Evolutionary conservation across 495 filamentous ascomycete species (phyloP).

Genomic region (Xylaria curta): DNA sequence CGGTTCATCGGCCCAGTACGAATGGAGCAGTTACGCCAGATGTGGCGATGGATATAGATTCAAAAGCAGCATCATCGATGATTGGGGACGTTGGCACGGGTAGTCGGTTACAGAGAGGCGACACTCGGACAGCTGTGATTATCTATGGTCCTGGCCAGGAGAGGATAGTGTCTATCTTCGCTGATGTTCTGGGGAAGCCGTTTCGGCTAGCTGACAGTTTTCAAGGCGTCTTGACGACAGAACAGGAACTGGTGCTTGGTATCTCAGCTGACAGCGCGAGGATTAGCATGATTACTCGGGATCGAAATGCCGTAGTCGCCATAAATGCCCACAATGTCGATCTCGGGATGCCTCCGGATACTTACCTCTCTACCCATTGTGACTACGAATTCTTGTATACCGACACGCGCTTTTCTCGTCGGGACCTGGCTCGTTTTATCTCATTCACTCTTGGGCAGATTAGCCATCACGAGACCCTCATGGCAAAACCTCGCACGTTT

Average conservation of each 20-base stretch:
- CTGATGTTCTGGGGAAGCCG: constrained; percentile 72
- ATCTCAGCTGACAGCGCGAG: constrained; percentile 60
- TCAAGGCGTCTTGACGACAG: constrained; percentile 53
- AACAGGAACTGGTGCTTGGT: constrained; percentile 64
- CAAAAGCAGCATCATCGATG: constrained; percentile 31
- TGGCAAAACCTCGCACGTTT: constrained; percentile 76
- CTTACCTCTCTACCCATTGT: constrained; percentile 65
- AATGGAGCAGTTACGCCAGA: constrained; percentile 33
- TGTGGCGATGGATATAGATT: constrained; percentile 41
- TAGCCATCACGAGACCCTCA: constrained; percentile 73
- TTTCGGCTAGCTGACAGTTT: constrained; percentile 62
- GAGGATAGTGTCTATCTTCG: constrained; percentile 68
- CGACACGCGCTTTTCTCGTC: constrained; percentile 69
- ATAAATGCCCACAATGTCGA: constrained; percentile 79
- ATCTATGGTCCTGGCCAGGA: constrained; percentile 67
- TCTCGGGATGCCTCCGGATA: constrained; percentile 69
- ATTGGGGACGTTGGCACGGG: constrained; percentile 39
- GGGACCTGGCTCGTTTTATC: constrained; percentile 77
- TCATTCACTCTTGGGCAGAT: constrained; percentile 78
- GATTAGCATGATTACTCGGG: constrained; percentile 55
- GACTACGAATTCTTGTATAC: constrained; percentile 88
- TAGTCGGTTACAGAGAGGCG: constrained; percentile 49
- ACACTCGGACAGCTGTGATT: constrained; percentile 63
- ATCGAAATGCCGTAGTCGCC: constrained; percentile 59
- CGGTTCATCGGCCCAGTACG: constrained; percentile 41